phyloP scores from a whole-genome alignment of 495 filamentous ascomycete genomes.

The Hypoxylon lenormandii region DNA sequence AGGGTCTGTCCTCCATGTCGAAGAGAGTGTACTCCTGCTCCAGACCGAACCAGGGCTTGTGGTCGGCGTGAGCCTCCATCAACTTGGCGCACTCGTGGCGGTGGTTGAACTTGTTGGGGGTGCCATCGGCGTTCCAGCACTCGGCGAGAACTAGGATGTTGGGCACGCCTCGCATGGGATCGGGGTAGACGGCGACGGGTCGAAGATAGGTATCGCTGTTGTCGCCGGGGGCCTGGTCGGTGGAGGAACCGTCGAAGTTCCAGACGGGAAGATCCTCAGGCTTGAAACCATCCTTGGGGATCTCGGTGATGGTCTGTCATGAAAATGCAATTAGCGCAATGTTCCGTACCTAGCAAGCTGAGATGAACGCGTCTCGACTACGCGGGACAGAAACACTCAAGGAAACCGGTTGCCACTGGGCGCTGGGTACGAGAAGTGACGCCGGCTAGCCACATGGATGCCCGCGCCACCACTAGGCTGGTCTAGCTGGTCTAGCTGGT shows the following conservation, averaged over 20 bases:
- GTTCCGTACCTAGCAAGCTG: constrained; percentile 18
- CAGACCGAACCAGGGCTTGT: constrained; percentile 96
- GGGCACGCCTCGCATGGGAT: constrained; percentile 83
- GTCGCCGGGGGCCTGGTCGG: constrained; percentile 91
- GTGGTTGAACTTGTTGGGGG: constrained; percentile 98
- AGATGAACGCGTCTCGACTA: constrained; percentile 11
- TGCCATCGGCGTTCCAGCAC: constrained; percentile 95
- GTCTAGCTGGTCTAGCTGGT: no score
- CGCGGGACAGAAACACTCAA: background rate
- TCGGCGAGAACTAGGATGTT: constrained; percentile 95
- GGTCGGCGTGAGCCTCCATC: constrained; percentile 85
- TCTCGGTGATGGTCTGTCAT: constrained; percentile 79
- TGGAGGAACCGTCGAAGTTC: constrained; percentile 99
- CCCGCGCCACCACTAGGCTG: constrained; percentile 32
- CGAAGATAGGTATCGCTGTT: constrained; percentile 99
- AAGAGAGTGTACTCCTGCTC: constrained; percentile 97
- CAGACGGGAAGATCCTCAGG: constrained; percentile 92
- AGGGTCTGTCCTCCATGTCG: constrained; percentile 84
- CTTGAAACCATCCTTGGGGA: constrained; percentile 62
- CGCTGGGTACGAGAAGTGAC: constrained; percentile 31
- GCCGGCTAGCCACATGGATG: constrained; percentile 28
- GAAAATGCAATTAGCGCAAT: constrained; percentile 34
- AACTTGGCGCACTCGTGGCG: constrained; percentile 87
- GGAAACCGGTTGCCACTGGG: constrained; percentile 31
- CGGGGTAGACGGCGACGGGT: constrained; percentile 88